Base-by-base conservation (phyloP, 306 rosid species). In the Quercus glauca region DNA sequence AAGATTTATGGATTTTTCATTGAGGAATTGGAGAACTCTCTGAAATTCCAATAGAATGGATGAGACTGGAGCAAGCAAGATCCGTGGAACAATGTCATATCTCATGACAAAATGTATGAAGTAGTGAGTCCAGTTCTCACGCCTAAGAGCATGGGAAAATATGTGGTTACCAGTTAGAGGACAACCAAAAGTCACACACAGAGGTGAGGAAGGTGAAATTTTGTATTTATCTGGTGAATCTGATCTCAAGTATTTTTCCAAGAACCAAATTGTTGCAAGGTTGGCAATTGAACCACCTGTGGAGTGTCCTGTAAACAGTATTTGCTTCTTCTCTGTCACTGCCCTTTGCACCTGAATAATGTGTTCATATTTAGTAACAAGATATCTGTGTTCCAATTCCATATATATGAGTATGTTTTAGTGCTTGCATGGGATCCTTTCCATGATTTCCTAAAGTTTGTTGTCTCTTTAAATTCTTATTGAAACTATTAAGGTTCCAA, bases 221-320 rank as follows among this genome's bases (percentile, higher is more conserved):
- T 31, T 31, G 6, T 31, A 31, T 5, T 31, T 31, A 31, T 31
- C 25, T 23, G 25, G 25, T 23, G 25, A 4, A 13, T 15, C 23
- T 15, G 19, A 43, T 59, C 60, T 88, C 13, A 23, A 29, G 35
- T 21, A 49, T 3, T 82, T 23, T 60, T 94, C 90, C 67, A 94
- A 71, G 6, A 90, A 80, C 95, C 92, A 88, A 37, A 91, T 81
- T 20, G 93, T 85, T 45, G 91, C 88, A 5, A 92, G 87, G 70
- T 76, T 83, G 25, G 99, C 97, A n/a, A 86, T 65, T 9, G 97
- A 63, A 43, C 91, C 99, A 3, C 95, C 95, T 0, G 86, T 57
- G 10, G 97, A 88, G 78, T 92, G 94, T 5, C 99, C 99, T 0
- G 97, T 81, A 37, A 94, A 91, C 75, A 91, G 80, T 58, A 94